Base-by-base conservation (phyloP, 2,329 filamentous ascomycete species). In the Dothideomycetidae sp. region DNA sequence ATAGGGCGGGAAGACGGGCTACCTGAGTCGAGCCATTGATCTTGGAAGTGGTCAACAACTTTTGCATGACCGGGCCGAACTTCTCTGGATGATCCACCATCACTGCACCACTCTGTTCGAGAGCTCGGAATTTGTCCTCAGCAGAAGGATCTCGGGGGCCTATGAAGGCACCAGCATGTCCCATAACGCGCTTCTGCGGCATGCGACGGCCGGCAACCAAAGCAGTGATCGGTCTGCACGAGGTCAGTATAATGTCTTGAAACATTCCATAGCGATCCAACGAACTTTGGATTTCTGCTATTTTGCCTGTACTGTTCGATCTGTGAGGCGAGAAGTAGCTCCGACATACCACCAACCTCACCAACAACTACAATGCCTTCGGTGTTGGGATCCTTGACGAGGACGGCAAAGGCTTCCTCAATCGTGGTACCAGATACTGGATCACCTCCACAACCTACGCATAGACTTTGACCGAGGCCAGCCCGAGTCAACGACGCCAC, bases 381-480 rank as follows among this genome's bases (percentile, higher is more conserved):
- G 0, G 80, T 84, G 39, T 78, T 69, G 11, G 69, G 60, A 48
- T 84, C 78, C 26, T 72, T 56, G 47, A 74, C 70, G 38, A 84
- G 74, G 3, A 81, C 67, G 41, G 68, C 67, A 40, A 84, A 58
- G 0, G 73, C 78, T 50, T 86, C 81, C 2, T 76, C 69, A 45
- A 86, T 74, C 39, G 77, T 77, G 2, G 81, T 88, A 0, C 81
- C 81, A 1, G 76, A 73, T 39, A 84, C 60, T 23, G 80, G 67
- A 50, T 86, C 81, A 2, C 81, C 81, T 2, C 81, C 81, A 63
- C 86, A 78, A 11, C 78, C 80, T 31, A 86, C 75, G 29, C 79
- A 81, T 5, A 85, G 60, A 49, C 78, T 83, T 55, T 88, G 81
- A 0, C 81, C 81, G 1, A 86, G 60, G 0, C 81, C 80, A n/a